These are phyloP conservation scores for Cardamine chenopodiifolia DNA, from an alignment of 345 rosid genomes.

Conservation along the genomic window DNA sequence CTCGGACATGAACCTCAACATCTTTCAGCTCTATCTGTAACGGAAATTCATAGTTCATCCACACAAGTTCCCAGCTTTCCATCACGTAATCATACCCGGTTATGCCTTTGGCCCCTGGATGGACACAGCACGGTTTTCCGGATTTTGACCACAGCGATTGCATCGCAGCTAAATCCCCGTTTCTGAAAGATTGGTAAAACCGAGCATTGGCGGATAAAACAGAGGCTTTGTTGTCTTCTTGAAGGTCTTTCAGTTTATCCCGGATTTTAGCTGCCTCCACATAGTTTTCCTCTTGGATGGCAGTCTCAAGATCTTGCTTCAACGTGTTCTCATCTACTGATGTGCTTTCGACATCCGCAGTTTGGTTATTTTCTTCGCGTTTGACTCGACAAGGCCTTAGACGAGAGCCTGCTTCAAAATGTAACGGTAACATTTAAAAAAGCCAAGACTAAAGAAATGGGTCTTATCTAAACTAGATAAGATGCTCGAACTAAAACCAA, in stretches of 20 bases:
- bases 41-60: slow-evolving; percentile 91
- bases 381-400: slow-evolving; percentile 51
- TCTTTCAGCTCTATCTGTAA: slow-evolving; percentile 73
- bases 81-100: slow-evolving; percentile 74
- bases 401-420: slow-evolving; percentile 36
- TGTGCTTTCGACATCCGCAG: slow-evolving; percentile 53
- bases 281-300: slow-evolving; percentile 86
- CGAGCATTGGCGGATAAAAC: slow-evolving; percentile 72
- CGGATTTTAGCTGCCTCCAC: slow-evolving; percentile 79
- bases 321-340: slow-evolving; percentile 63
- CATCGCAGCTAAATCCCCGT: slow-evolving; percentile 75
- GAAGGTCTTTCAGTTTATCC: slow-evolving; percentile 62
- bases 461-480: not conserved
- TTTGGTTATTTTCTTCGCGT: slow-evolving; percentile 61
- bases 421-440: slow-evolving; percentile 38
- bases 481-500: slow-evolving; percentile 4
- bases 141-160: slow-evolving; percentile 70
- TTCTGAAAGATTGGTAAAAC: slow-evolving; percentile 75
- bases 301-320: slow-evolving; percentile 59
- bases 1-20: slow-evolving; percentile 69
- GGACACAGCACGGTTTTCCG: slow-evolving; percentile 72
- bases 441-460: slow-evolving; percentile 12
- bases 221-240: slow-evolving; percentile 68
- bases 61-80: slow-evolving; percentile 94
- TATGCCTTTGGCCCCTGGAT: slow-evolving; percentile 85